Conservation (phyloP, 495 filamentous ascomycete species). For the Podospora didyma region DNA sequence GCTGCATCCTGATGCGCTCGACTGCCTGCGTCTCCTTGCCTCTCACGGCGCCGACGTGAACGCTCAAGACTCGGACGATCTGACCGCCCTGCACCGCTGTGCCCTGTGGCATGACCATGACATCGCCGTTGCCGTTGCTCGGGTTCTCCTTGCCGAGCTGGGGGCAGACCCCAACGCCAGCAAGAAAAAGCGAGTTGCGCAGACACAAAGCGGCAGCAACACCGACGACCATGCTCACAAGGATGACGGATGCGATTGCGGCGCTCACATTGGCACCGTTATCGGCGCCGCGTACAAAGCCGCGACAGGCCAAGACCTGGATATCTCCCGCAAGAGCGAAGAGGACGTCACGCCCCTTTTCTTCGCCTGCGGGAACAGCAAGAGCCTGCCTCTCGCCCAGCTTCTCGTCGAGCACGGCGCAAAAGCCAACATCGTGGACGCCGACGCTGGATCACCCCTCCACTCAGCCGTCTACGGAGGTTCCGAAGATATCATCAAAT, state of each 20-base stretch:
- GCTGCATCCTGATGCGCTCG: background rate
- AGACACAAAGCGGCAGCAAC: background rate
- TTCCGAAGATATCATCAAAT: background rate
- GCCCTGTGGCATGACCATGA: background rate
- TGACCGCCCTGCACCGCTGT: constrained; percentile 2
- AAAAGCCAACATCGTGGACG: constrained; percentile 10
- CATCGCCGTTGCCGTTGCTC: background rate
- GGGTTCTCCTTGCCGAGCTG: background rate
- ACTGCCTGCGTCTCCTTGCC: constrained; percentile 3
- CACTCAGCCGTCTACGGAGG: background rate
- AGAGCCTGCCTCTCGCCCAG: constrained; percentile 9
- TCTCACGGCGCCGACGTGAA: constrained; percentile 9
- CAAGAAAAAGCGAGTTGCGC: background rate
- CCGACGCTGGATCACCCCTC: constrained; percentile 3
- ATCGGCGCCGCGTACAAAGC: background rate
- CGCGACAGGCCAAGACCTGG: background rate
- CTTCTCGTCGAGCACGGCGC: constrained; percentile 17
- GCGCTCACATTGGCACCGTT: background rate
- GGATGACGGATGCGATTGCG: constrained; percentile 3
- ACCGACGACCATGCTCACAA: background rate
- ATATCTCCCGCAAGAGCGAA: background rate
- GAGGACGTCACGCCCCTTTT: constrained; percentile 1
- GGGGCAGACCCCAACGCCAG: constrained; percentile 1
- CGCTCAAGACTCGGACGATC: background rate
- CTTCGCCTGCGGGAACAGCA: constrained; percentile 8